Evolutionary conservation across 2,329 filamentous ascomycete genomes (phyloP).

Genomic region (Kalaharituber pfeilii): DNA sequence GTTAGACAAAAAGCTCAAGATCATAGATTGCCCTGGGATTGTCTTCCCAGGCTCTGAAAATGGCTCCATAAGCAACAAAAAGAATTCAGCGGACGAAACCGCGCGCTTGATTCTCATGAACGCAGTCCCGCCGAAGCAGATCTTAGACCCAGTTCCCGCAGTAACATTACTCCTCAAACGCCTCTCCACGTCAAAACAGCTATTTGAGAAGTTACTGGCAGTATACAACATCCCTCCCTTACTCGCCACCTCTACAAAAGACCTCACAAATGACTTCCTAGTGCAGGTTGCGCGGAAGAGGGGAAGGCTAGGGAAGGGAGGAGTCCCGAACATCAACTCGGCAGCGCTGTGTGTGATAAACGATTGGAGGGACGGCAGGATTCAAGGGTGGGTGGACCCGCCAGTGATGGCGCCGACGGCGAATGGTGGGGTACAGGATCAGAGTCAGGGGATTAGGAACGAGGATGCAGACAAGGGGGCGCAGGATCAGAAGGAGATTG

Average conservation of each 20-base stretch:
- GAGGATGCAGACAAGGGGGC: slow-evolving; percentile 31
- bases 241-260: slow-evolving; percentile 40
- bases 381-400: slow-evolving; percentile 78
- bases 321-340: slow-evolving; percentile 70
- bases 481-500: slow-evolving; percentile 66
- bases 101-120: slow-evolving; percentile 77
- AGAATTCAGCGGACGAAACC: slow-evolving; percentile 44
- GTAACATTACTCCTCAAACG: slow-evolving; percentile 70
- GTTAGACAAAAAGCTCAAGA: slow-evolving; percentile 81
- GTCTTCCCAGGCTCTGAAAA: slow-evolving; percentile 58
- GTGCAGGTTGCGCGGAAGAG: slow-evolving; percentile 89
- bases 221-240: slow-evolving; percentile 75
- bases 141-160: slow-evolving; percentile 78
- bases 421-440: slow-evolving; percentile 23
- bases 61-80: slow-evolving; percentile 24
- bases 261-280: slow-evolving; percentile 71
- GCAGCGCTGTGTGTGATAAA: slow-evolving; percentile 86
- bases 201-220: slow-evolving; percentile 61
- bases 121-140: slow-evolving; percentile 82
- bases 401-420: slow-evolving; percentile 34
- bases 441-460: slow-evolving; percentile 23
- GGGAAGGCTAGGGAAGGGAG: slow-evolving; percentile 71
- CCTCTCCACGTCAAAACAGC: slow-evolving; percentile 52
- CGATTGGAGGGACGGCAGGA: slow-evolving; percentile 92
- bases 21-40: slow-evolving; percentile 87